Percentiles rank a stretch among this genome's conserved stretches.
These are phyloP conservation scores for Brassica carinata DNA, from an alignment of 345 rosid genomes.

Conservation along the genomic window DNA sequence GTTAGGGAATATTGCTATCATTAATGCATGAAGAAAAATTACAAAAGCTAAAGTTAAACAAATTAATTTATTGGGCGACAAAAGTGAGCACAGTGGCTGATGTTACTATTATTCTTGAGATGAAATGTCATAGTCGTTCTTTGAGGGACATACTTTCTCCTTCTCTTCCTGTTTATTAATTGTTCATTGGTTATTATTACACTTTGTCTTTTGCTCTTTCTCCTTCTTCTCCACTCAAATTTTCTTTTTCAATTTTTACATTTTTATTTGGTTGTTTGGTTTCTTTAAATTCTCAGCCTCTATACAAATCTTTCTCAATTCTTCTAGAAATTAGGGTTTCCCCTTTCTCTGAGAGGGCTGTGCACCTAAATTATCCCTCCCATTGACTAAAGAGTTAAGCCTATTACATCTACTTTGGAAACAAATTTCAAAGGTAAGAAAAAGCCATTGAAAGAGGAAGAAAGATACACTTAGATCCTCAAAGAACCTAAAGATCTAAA, in stretches of 20 bases:
- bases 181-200: constrained; percentile 47
- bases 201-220: constrained; percentile 75
- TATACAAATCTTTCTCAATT: constrained; percentile 31
- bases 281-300: constrained; percentile 38
- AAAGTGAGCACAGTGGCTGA: constrained; percentile 43
- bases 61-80: constrained; percentile 50
- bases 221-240: constrained; percentile 31
- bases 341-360: constrained; percentile 24
- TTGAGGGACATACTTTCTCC: constrained; percentile 51
- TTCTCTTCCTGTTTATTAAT: constrained; percentile 52
- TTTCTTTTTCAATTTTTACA: neutral
- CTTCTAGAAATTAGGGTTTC: constrained; percentile 40
- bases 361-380: constrained; percentile 30
- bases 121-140: constrained; percentile 72
- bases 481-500: constrained; percentile 39
- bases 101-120: constrained; percentile 68
- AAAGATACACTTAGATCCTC: constrained; percentile 37
- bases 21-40: constrained; percentile 44
- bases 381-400: constrained; percentile 40
- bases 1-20: constrained; percentile 39
- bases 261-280: constrained; percentile 19
- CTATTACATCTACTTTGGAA: constrained; percentile 41
- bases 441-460: constrained; percentile 42
- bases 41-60: constrained; percentile 33
- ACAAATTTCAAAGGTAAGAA: constrained; percentile 29